Percentiles rank a stretch among this genome's conserved stretches.
phyloP scores from a whole-genome alignment of 2,329 filamentous ascomycete genomes.

The Ophiobolus disseminans region DNA sequence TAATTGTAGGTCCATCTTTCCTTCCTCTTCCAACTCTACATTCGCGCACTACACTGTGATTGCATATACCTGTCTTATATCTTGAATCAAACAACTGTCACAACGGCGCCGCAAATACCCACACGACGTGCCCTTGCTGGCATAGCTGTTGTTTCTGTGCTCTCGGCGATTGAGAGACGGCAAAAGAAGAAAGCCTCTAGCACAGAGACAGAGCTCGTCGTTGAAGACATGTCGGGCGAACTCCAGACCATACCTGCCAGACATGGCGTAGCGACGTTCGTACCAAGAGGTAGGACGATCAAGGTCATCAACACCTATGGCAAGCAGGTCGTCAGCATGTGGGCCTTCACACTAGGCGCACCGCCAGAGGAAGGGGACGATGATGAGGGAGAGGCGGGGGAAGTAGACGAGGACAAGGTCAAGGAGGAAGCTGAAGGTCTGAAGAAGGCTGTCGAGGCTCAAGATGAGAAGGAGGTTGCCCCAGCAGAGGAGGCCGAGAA shows the following conservation, averaged over 20 bases:
- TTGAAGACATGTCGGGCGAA: conserved; percentile 49
- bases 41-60: background rate
- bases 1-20: conserved; percentile 11
- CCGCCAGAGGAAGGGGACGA: conserved; percentile 50
- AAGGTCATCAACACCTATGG: conserved; percentile 60
- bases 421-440: conserved; percentile 32
- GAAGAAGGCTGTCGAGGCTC: conserved; percentile 27
- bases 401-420: conserved; percentile 35
- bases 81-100: conserved; percentile 15
- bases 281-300: conserved; percentile 56
- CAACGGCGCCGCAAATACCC: conserved; percentile 40
- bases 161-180: conserved; percentile 44
- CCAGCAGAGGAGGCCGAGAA: conserved; percentile 10
- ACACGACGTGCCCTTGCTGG: conserved; percentile 45
- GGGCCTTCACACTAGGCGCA: conserved; percentile 57
- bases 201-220: conserved; percentile 17
- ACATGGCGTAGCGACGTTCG: conserved; percentile 59
- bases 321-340: conserved; percentile 58
- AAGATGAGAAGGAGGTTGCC: conserved; percentile 11
- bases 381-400: conserved; percentile 24
- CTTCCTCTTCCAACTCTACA: conserved; percentile 10
- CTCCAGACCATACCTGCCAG: conserved; percentile 57
- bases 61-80: conserved; percentile 4
- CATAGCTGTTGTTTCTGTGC: conserved; percentile 42
- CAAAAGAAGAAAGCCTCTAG: conserved; percentile 29